Conservation (phyloP, 306 rosid genomes). For the Ormosia emarginata region DNA sequence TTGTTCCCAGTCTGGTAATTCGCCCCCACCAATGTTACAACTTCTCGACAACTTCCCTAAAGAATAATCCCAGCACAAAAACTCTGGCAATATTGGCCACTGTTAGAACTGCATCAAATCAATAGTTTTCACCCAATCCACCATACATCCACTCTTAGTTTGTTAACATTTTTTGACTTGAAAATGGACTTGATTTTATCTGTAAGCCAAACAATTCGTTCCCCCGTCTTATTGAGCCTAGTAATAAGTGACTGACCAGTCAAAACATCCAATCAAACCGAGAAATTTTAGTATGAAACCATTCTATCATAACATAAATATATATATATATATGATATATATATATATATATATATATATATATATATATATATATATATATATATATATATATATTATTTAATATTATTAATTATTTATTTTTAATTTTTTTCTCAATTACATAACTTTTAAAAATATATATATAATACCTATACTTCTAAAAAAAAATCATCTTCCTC, state of each 20-base stretch:
- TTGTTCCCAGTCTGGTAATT: slow-evolving; percentile 35
- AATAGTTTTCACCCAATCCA: slow-evolving; percentile 51
- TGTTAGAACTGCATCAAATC: slow-evolving; percentile 45
- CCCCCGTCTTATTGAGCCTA: slow-evolving; percentile 37
- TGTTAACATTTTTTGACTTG: slow-evolving; percentile 44
- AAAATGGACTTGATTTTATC: slow-evolving; percentile 47
- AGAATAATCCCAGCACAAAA: slow-evolving; percentile 49
- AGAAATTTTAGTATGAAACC: slow-evolving; percentile 12
- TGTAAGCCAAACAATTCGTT: slow-evolving; percentile 33
- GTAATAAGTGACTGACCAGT: slow-evolving; percentile 45
- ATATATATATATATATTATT: too few species aligned
- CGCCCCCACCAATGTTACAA: slow-evolving; percentile 42
- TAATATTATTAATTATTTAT: too few species aligned
- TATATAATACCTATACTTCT: too few species aligned
- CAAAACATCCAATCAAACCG: slow-evolving; percentile 56
- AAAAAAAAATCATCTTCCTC: too few species aligned
- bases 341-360: too few species aligned
- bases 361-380: too few species aligned
- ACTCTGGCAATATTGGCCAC: slow-evolving; percentile 50
- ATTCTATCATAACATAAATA: too few species aligned
- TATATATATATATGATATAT: too few species aligned
- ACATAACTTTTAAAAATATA: too few species aligned
- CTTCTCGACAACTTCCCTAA: slow-evolving; percentile 48
- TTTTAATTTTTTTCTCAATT: too few species aligned
- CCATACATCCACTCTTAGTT: slow-evolving; percentile 63